These are phyloP conservation scores for Trypanosoma theileri DNA, from an alignment of 208 protist genomes.

Conservation along the genomic window DNA sequence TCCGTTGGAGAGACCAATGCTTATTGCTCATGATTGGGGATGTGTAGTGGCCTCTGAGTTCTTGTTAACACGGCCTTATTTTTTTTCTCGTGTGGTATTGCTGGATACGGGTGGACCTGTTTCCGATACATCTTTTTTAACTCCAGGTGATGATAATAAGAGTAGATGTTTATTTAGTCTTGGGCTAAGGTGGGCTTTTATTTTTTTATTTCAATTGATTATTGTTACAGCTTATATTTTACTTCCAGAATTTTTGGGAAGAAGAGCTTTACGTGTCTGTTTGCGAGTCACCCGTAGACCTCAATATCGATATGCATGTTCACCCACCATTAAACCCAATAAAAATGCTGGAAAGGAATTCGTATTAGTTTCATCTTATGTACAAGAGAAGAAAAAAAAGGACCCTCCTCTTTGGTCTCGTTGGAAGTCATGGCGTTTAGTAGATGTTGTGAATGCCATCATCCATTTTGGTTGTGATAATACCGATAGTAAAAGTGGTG, in stretches of 20 bases:
- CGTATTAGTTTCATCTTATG: constrained; percentile 2
- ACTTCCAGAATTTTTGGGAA: constrained; percentile 38
- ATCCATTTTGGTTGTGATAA: not conserved
- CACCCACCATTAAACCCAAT: constrained; percentile 31
- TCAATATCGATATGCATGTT: constrained; percentile 45
- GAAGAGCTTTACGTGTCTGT: constrained; percentile 36
- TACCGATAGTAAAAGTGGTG: not conserved
- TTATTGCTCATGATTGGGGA: constrained; percentile 70
- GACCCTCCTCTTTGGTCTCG: no score
- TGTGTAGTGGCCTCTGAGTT: constrained; percentile 66
- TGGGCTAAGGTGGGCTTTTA: not conserved
- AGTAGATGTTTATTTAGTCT: not conserved
- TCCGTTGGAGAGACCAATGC: constrained; percentile 40
- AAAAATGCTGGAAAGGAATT: not conserved
- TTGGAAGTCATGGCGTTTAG: not conserved
- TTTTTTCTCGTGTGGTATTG: constrained; percentile 61
- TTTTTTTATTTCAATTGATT: constrained; percentile 37
- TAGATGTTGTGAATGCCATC: constrained; percentile 6
- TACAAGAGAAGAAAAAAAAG: not conserved
- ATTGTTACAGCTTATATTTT: constrained; percentile 43
- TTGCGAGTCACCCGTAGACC: constrained; percentile 29
- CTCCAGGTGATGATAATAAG: not conserved
- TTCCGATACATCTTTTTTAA: constrained; percentile 13
- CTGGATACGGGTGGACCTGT: constrained; percentile 49
- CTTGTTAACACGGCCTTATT: constrained; percentile 42